Percentiles rank a stretch among this genome's conserved stretches.
These are phyloP conservation scores for Thalia dealbata DNA, from an alignment of 176 grass and related monocot species.

Conservation along the genomic window DNA sequence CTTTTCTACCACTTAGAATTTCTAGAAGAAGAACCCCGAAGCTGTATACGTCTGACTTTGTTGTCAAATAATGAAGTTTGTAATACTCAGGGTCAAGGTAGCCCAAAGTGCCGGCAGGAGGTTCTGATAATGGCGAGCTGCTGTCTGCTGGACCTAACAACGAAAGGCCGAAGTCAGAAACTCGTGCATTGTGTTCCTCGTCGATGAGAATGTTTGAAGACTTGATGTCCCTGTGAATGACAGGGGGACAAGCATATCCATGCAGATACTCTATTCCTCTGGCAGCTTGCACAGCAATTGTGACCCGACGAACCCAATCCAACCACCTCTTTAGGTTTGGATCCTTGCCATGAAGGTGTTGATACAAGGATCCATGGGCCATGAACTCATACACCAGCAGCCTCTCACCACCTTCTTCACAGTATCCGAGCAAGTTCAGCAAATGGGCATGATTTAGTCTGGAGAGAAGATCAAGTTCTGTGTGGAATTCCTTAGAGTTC, in stretches of 20 bases:
- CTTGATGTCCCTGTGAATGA: conserved; percentile 96
- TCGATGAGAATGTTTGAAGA: conserved; percentile 98
- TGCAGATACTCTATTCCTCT: conserved; percentile 90
- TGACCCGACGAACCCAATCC: conserved; percentile 78
- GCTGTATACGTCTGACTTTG: conserved; percentile 93
- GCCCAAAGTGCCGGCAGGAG: conserved; percentile 85
- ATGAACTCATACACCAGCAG: conserved; percentile 96
- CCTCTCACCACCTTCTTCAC: conserved; percentile 84
- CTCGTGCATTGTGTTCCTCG: conserved; percentile 92
- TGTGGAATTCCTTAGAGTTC: conserved; percentile 91
- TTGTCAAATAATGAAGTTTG: conserved; percentile 94
- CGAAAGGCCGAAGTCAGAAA: conserved; percentile 87
- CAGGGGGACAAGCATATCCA: conserved; percentile 93
- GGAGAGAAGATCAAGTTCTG: conserved; percentile 83
- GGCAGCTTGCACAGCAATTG: conserved; percentile 96
- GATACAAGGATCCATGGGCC: conserved; percentile 90
- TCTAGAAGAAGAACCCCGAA: conserved; percentile 92
- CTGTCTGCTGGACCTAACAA: conserved; percentile 85
- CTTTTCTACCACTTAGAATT: conserved; percentile 86
- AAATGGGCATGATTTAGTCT: conserved; percentile 95
- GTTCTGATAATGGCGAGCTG: conserved; percentile 66
- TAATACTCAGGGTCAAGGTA: conserved; percentile 97
- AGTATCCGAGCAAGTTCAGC: conserved; percentile 88
- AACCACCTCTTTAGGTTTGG: conserved; percentile 48
- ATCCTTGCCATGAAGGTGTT: conserved; percentile 86